A percentile compares a stretch with the other conserved stretches of the same genome.
These are phyloP conservation scores for Tricholoma furcatifolium DNA, from an alignment of 768 basidiomycete species.

Conservation along the genomic window DNA sequence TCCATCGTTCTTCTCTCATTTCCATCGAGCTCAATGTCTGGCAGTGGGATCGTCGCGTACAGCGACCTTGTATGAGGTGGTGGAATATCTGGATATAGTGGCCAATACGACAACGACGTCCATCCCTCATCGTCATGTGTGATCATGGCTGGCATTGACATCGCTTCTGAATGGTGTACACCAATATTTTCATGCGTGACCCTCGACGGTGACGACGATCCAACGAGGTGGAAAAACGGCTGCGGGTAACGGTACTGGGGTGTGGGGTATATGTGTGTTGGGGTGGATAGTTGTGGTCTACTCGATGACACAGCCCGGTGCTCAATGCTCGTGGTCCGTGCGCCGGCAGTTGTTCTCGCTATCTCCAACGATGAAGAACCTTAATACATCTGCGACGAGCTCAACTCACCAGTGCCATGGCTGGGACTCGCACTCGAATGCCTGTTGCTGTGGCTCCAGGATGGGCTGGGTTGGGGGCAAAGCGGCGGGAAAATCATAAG, in stretches of 20 bases:
- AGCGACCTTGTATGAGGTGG: conserved; percentile 10
- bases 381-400: neutral
- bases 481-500: neutral
- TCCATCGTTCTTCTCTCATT: neutral
- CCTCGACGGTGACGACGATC: neutral
- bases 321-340: neutral
- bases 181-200: neutral
- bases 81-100: neutral
- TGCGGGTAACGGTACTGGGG: neutral
- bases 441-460: neutral
- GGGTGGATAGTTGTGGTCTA: neutral
- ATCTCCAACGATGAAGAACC: neutral
- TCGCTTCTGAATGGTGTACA: neutral
- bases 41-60: conserved; percentile 13
- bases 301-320: neutral
- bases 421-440: neutral
- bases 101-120: neutral
- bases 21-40: neutral
- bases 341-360: neutral
- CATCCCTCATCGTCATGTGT: neutral
- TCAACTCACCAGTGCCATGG: neutral
- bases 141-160: neutral
- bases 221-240: neutral
- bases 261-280: neutral
- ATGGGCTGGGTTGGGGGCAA: neutral